Evolutionary conservation across 1,139 yeast genomes (phyloP), one percentile per base, ranked within the genome.

Genomic region (Yamadazyma diddensiae): DNA sequence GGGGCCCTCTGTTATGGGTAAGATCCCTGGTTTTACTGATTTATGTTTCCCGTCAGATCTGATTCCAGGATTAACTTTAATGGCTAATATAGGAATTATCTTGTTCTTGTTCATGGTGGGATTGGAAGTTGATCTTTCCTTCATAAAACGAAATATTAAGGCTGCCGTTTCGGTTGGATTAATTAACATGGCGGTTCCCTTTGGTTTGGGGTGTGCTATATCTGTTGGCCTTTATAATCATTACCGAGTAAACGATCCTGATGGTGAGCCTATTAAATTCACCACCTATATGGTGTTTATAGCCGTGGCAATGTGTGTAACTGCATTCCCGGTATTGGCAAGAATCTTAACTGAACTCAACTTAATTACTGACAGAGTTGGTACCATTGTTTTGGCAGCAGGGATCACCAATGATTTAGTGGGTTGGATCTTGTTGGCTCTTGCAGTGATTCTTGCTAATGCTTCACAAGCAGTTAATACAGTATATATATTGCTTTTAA

Each of bases 251-350:
- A 66, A 54, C 12, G 49, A 51, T 2, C 44, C 43, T 6, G 29
- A 28, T 3, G 36, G 49, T 20, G 55, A 54, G 3, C 53, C 53
- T 5, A 65, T 78, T 26, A 61, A 75, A 36, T 82, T 81, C 50
- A 79, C 87, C n/a, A 80, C 86, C 0, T 82, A 72, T 45, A 77
- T 80, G 79, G 82, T 82, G 11, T 83, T 82, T 43, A 78, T 82
- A 31, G 88, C 90, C 3, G 87, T 82, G 13, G 90, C 94, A 2
- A 70, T 82, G 65, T 77, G 90, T 42, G 82, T 84, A 43, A 84
- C 94, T 1, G 94, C 94, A 0, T 79, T 84, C 56, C 94, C 94
- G 0, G 94, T 84, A 6, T 62, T 84, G 43, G 90, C 86, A 1
- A 76, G 94, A 52, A 84, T 84, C 25, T 59, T 84, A 41, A 79